A percentile compares a stretch with the other conserved stretches of the same genome.
Conservation (phyloP, 371 early-diverging fungal genomes). For the Thermomucor indicae-seudaticae region DNA sequence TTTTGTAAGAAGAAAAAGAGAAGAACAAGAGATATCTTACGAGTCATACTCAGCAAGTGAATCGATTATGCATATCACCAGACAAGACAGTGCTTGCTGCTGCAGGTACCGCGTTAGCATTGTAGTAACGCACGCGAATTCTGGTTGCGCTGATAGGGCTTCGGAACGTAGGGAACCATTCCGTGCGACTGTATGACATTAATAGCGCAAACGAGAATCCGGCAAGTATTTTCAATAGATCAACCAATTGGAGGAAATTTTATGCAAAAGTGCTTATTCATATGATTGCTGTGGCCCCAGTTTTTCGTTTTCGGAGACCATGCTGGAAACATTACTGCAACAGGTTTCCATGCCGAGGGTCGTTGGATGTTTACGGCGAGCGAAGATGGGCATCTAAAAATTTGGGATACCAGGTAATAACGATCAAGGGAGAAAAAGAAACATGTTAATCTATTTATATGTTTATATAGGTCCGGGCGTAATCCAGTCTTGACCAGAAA, state of each 20-base stretch:
- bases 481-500: conserved; percentile 78
- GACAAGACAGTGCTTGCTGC: conserved; percentile 93
- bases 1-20: background rate
- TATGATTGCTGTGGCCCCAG: conserved; percentile 26
- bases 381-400: conserved; percentile 92
- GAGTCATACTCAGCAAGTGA: conserved; percentile 74
- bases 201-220: conserved; percentile 76
- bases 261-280: background rate
- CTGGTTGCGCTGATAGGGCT: no score
- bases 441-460: background rate
- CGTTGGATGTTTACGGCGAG: conserved; percentile 92
- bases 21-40: background rate
- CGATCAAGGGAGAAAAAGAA: background rate
- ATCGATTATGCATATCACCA: conserved; percentile 88
- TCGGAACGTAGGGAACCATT: conserved; percentile 70
- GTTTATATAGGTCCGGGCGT: conserved; percentile 14
- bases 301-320: conserved; percentile 84
- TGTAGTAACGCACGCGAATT: background rate
- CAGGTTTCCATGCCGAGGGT: conserved; percentile 90
- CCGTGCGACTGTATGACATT: conserved; percentile 82
- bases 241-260: background rate
- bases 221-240: conserved; percentile 31
- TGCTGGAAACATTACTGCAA: conserved; percentile 86
- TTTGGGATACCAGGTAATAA: conserved; percentile 77
- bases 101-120: conserved; percentile 60